Evolutionary conservation across 2,329 filamentous ascomycete species (phyloP), one percentile per base, ranked within the genome.

Genomic region (Rhytidhysteron rufulum): DNA sequence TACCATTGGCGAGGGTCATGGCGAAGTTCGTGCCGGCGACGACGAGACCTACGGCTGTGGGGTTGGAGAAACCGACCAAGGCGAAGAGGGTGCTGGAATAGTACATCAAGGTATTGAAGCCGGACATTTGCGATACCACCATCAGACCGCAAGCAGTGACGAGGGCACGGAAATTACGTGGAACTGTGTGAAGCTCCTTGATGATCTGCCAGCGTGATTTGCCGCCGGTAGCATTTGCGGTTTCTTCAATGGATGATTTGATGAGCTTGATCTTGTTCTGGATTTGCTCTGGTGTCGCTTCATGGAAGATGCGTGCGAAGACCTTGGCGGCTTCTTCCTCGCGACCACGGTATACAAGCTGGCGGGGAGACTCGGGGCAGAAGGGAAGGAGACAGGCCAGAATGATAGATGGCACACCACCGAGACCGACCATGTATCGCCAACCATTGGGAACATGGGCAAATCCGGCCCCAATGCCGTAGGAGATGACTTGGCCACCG

Each of bases 91-190:
- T 71, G 0, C 66, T 55, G 3, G 60, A 63, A 40, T 71, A 72
- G 55, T 72, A 71, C 66, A 69, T 69, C 5, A 73, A 54, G 4
- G 59, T 63, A 45, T 72, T 73, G 56, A 72, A 73, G 3, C 70
- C 70, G 2, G 62, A 60, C n/a, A 73, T 50, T 39, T 77, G 74
- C 11, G 64, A 69, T 31, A 75, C 70, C 15, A 70, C 73, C 71
- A 76, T 76, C n/a, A 75, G 51, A n/a, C 70, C 67, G 40, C 72
- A 76, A 3, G 70, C 72, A 31, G 63, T 58, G 29, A 73, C 52
- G 11, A 74, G 55, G 10, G 71, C 70, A 9, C 72, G 65, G 34
- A 71, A 61, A 41, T 73, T 74, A n/a, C 58, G 50, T 1, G 68
- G 66, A 11, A 66, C 56, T 10, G 60, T 57, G 41, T 75, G 70